phyloP scores from a whole-genome alignment of 441 rosid genomes.

The Adansonia gregorii region DNA sequence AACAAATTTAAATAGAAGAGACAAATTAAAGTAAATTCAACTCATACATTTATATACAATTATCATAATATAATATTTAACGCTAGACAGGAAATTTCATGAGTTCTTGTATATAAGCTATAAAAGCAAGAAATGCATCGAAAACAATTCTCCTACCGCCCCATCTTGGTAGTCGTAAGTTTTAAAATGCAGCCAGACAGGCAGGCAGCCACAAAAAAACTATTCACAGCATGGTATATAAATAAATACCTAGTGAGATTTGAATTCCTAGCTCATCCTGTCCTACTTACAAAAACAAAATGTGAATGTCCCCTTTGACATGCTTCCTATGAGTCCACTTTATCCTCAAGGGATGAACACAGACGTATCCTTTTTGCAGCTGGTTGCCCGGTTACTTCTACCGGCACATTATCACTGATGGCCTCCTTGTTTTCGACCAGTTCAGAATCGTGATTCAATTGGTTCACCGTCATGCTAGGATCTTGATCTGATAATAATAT shows the following conservation, averaged over 20 bases:
- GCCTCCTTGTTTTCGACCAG: slow-evolving; percentile 25
- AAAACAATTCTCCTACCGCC: slow-evolving; percentile 24
- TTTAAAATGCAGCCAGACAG: slow-evolving; percentile 13
- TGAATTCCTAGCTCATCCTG: slow-evolving; percentile 20
- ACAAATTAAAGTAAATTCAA: no score
- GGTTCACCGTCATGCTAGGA: slow-evolving; percentile 26
- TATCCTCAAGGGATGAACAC: slow-evolving; percentile 39
- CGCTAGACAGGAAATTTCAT: background rate
- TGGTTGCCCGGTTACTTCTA: slow-evolving; percentile 46
- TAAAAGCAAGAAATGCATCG: background rate
- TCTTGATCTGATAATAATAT: slow-evolving; percentile 33
- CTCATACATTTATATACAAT: no score
- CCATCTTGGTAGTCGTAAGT: background rate
- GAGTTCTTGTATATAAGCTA: background rate
- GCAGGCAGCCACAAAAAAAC: slow-evolving; percentile 19
- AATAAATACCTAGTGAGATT: slow-evolving; percentile 23
- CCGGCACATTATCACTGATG: slow-evolving; percentile 26
- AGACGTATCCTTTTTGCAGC: slow-evolving; percentile 65
- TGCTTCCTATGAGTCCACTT: slow-evolving; percentile 25
- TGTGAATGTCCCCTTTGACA: background rate
- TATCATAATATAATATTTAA: no score
- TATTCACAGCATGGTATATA: slow-evolving; percentile 44
- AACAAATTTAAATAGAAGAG: no score
- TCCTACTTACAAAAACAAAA: slow-evolving; percentile 34
- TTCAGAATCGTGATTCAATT: slow-evolving; percentile 32